Percentiles rank a stretch among this genome's conserved stretches.
phyloP scores from a whole-genome alignment of 768 basidiomycete genomes.

The Tulasnella sp. region DNA sequence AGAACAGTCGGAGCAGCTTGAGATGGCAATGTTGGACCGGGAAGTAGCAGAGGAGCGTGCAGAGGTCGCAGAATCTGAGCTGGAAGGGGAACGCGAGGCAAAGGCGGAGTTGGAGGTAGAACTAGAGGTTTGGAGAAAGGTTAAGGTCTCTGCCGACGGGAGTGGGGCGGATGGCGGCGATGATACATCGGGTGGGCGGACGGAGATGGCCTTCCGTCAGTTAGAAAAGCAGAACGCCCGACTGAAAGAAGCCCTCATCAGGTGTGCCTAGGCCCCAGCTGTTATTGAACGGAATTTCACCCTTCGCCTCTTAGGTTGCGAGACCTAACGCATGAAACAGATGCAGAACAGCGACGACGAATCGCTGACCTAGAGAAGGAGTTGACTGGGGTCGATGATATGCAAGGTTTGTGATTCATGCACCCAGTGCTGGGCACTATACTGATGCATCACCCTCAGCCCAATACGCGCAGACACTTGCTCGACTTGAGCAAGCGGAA shows the following conservation, averaged over 20 bases:
- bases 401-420: conserved; percentile 48
- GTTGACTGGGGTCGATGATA: conserved; percentile 59
- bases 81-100: conserved; percentile 70
- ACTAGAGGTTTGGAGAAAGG: conserved; percentile 54
- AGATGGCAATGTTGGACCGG: conserved; percentile 91
- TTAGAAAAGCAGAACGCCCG: conserved; percentile 95
- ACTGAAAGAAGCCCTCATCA: conserved; percentile 85
- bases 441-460: conserved; percentile 32
- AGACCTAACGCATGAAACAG: conserved; percentile 79
- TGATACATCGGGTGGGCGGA: conserved; percentile 32
- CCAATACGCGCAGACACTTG: conserved; percentile 67
- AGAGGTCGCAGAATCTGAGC: conserved; percentile 64
- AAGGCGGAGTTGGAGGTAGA: conserved; percentile 76
- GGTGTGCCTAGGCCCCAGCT: conserved; percentile 34
- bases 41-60: conserved; percentile 93
- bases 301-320: conserved; percentile 46
- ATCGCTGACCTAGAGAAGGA: conserved; percentile 89
- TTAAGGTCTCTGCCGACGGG: conserved; percentile 5
- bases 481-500: conserved; percentile 81
- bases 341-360: conserved; percentile 68
- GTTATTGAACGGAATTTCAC: not conserved
- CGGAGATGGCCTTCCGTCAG: conserved; percentile 48
- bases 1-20: conserved; percentile 81
- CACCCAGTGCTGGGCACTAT: not conserved
- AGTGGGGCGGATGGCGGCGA: conserved; percentile 14